A percentile compares a stretch with the other conserved stretches of the same genome.
These are phyloP conservation scores for Alternaria ventricosa DNA, from an alignment of 2,329 filamentous ascomycete genomes.

Conservation along the genomic window DNA sequence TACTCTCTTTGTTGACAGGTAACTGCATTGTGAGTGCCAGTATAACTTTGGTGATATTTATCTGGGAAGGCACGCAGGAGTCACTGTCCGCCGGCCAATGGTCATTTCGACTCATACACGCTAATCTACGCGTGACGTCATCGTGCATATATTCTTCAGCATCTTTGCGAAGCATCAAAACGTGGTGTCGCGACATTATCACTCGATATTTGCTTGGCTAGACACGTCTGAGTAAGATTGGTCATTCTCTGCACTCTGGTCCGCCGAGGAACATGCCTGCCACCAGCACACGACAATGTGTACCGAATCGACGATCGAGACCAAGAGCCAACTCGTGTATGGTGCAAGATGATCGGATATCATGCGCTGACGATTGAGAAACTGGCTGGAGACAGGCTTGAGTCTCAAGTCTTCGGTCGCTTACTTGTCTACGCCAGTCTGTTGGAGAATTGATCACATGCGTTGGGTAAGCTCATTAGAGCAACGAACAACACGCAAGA, in stretches of 20 bases:
- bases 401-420: not conserved
- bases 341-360: not conserved
- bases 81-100: not conserved
- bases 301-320: not conserved
- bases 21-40: not conserved
- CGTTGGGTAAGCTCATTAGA: not conserved
- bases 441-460: not conserved
- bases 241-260: not conserved
- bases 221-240: not conserved
- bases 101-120: conserved; percentile 7
- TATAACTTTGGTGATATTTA: not conserved
- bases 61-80: not conserved
- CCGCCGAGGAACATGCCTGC: not conserved
- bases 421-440: not conserved
- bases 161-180: not conserved
- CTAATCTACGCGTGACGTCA: not conserved
- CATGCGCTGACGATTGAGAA: not conserved
- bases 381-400: not conserved
- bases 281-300: not conserved
- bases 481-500: not conserved
- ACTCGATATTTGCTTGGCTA: not conserved
- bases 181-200: not conserved
- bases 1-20: not conserved
- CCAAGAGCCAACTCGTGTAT: not conserved
- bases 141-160: not conserved